Evolutionary conservation across 768 basidiomycete genomes (phyloP).

Genomic region (Auriscalpium microsporum): DNA sequence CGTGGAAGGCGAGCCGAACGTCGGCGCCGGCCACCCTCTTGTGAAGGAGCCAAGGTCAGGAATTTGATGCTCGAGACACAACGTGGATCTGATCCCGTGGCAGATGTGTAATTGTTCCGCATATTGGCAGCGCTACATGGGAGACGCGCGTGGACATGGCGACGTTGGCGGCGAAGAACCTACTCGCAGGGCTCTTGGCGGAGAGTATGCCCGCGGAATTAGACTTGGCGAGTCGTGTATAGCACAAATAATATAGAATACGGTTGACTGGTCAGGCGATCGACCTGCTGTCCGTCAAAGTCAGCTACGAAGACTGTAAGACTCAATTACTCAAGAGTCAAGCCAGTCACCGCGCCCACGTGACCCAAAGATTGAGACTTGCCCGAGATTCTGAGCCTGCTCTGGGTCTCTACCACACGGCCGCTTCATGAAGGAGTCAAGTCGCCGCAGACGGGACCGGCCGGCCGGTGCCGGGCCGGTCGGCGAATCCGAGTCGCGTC

Average conservation of each 20-base stretch:
- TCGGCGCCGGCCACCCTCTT: constrained; percentile 67
- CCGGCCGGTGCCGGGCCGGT: too few relatives aligned
- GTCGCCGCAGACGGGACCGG: too few relatives aligned
- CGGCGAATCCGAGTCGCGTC: too few relatives aligned
- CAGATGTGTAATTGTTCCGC: constrained; percentile 79
- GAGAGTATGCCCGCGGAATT: constrained; percentile 49
- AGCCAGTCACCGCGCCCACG: too few relatives aligned
- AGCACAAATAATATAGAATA: not conserved
- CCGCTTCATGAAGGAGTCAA: too few relatives aligned
- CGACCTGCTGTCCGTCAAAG: too few relatives aligned
- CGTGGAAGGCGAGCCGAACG: constrained; percentile 82
- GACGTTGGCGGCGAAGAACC: constrained; percentile 59
- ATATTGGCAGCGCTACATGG: constrained; percentile 83
- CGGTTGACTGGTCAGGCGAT: too few relatives aligned
- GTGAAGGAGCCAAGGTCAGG: constrained; percentile 65
- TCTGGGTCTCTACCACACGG: too few relatives aligned
- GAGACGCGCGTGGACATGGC: constrained; percentile 85
- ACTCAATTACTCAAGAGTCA: too few relatives aligned
- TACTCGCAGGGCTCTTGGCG: constrained; percentile 48
- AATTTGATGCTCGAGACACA: not conserved
- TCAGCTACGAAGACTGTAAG: too few relatives aligned
- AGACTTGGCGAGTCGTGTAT: constrained; percentile 8
- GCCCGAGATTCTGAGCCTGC: too few relatives aligned
- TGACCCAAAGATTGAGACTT: too few relatives aligned
- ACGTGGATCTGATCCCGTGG: not conserved